Percentiles rank a stretch among this genome's conserved stretches.
Conservation (phyloP, 495 filamentous ascomycete genomes). For the Xylaria nigripes region DNA sequence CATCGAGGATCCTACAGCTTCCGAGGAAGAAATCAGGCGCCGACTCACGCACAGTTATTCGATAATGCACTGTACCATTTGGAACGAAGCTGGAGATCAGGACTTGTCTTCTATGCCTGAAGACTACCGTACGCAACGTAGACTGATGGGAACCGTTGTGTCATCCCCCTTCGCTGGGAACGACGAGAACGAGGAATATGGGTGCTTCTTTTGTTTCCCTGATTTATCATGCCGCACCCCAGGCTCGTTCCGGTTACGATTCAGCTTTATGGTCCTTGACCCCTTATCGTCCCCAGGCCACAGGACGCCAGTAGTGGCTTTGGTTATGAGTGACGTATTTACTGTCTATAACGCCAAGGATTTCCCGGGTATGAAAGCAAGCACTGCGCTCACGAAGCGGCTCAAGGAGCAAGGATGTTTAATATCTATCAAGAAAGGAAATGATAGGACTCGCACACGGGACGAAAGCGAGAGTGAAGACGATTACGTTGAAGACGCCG, state of each 20-base stretch:
- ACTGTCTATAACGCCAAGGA: conserved; percentile 93
- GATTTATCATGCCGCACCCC: conserved; percentile 88
- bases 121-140: conserved; percentile 53
- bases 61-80: conserved; percentile 76
- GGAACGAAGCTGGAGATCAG: conserved; percentile 50
- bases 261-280: conserved; percentile 77
- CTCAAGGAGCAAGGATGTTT: conserved; percentile 68
- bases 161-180: conserved; percentile 63
- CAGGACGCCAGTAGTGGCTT: conserved; percentile 54
- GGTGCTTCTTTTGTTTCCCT: conserved; percentile 90
- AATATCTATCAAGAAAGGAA: conserved; percentile 78
- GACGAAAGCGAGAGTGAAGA: conserved; percentile 44
- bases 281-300: conserved; percentile 44
- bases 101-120: conserved; percentile 54
- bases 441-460: conserved; percentile 45
- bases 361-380: conserved; percentile 85
- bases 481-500: conserved; percentile 27
- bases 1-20: conserved; percentile 54
- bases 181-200: conserved; percentile 57
- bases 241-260: conserved; percentile 72
- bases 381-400: conserved; percentile 57
- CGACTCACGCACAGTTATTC: conserved; percentile 67
- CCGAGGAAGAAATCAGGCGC: conserved; percentile 42
- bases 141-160: conserved; percentile 73
- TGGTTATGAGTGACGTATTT: conserved; percentile 69